Evolutionary conservation across 2,329 filamentous ascomycete genomes (phyloP).

Genomic region (Periconia digitata): DNA sequence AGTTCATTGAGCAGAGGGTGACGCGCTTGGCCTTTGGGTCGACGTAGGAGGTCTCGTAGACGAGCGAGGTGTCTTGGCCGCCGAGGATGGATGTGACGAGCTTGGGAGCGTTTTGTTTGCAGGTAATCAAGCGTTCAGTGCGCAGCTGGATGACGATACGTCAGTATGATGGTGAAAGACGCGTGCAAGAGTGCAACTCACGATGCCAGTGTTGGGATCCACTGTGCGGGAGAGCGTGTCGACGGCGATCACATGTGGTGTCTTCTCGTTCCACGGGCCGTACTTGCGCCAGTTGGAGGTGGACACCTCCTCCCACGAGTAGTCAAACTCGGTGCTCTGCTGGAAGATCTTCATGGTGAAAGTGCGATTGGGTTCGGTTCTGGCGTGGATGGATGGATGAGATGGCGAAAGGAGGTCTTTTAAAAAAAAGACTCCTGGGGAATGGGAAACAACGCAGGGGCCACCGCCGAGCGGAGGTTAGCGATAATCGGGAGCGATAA

Average conservation of each 20-base stretch:
- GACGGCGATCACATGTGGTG: constrained; percentile 93
- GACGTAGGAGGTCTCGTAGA: constrained; percentile 95
- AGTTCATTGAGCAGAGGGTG: constrained; percentile 94
- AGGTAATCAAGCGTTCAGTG: constrained; percentile 69
- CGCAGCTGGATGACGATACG: constrained; percentile 56
- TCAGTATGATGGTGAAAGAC: constrained; percentile 7
- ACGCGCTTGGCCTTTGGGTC: constrained; percentile 81
- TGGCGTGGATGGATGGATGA: background rate
- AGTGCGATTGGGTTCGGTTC: background rate
- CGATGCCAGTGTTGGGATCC: constrained; percentile 66
- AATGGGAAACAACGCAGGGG: constrained; percentile 21
- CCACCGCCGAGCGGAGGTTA: background rate
- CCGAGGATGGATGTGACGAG: constrained; percentile 83
- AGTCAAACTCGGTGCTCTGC: constrained; percentile 86
- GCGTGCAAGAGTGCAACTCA: constrained; percentile 45
- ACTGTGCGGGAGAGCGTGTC: constrained; percentile 80
- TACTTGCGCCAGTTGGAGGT: constrained; percentile 99
- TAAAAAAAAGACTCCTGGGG: constrained; percentile 10
- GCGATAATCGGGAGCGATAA: background rate
- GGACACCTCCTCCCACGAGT: constrained; percentile 98
- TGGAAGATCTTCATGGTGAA: constrained; percentile 91
- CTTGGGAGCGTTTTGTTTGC: constrained; percentile 68
- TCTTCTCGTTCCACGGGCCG: constrained; percentile 98
- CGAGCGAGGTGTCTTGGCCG: constrained; percentile 76
- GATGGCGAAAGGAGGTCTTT: constrained; percentile 14